These are phyloP conservation scores for Globisporangium apiculatum DNA, from an alignment of 352 stramenopile species.

Conservation along the genomic window DNA sequence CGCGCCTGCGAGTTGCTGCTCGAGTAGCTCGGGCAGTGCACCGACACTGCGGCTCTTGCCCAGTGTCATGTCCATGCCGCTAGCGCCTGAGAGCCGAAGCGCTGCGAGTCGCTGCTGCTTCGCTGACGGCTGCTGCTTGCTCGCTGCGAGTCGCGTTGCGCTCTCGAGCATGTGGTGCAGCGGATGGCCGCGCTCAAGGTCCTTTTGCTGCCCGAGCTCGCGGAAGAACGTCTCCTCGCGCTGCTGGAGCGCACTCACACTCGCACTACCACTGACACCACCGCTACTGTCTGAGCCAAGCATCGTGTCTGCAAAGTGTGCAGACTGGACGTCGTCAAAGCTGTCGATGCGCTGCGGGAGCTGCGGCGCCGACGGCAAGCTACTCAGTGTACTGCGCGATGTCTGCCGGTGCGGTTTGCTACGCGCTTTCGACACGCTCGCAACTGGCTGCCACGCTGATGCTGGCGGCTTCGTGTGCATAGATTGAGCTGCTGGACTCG, in stretches of 20 bases:
- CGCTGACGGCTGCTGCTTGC: conserved; percentile 11
- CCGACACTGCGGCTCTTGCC: conserved; percentile 31
- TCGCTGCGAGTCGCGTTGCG: conserved; percentile 29
- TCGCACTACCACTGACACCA: background rate
- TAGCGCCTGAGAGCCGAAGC: conserved; percentile 12
- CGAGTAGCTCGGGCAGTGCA: conserved; percentile 32
- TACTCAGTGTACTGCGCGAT: conserved; percentile 21
- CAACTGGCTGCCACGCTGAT: conserved; percentile 54
- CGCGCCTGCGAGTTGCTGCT: conserved; percentile 19
- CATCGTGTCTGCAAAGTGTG: conserved; percentile 12
- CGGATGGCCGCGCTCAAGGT: conserved; percentile 37
- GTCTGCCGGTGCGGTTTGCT: conserved; percentile 1
- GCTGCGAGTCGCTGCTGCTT: conserved; percentile 39
- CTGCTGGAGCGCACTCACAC: conserved; percentile 10
- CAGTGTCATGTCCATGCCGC: conserved; percentile 18
- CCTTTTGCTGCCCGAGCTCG: conserved; percentile 57
- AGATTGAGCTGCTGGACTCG: background rate
- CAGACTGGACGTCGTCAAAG: conserved; percentile 33
- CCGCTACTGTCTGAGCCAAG: background rate
- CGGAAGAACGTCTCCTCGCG: conserved; percentile 67
- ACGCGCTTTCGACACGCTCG: background rate
- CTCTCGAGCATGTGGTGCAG: conserved; percentile 74
- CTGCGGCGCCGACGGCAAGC: conserved; percentile 34
- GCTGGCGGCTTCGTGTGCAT: conserved; percentile 32
- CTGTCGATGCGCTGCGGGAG: conserved; percentile 55